Evolutionary conservation across 2,329 filamentous ascomycete species (phyloP), one percentile per base, ranked within the genome.

Genomic region (Botrytis sinoallii): DNA sequence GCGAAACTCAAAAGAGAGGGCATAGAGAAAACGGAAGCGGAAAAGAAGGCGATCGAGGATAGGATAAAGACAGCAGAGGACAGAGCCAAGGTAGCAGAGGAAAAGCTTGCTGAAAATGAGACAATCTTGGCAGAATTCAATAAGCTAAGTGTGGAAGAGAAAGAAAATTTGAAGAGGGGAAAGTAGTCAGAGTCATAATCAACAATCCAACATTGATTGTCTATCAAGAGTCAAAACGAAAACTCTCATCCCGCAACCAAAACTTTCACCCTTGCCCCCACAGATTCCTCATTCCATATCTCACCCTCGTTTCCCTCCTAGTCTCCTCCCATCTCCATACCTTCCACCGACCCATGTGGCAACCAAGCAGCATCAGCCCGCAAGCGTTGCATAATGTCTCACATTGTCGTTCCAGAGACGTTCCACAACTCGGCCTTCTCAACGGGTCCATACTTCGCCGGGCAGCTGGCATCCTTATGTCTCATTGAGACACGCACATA

Each of bases 391-490:
- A 10, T 1, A 3, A 12, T 48, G 22, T 48, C 46, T 48, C 46
- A 48, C 0, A 1, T 48, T 9, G 3, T 12, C 46, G 3, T 10
- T 48, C 4, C 9, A 12, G 46, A 4, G 9, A 0, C 9, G 0
- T 48, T 12, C 22, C 46, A 48, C 46, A 48, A 25, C 46, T 48
- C 9, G 22, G 9, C 9, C 3, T 7, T 48, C 46, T 48, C 0
- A 25, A 48, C 46, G 9, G 46, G 22, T 25, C 8, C 46, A 25
- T 48, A 25, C 8, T 10, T 48, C 9, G 4, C 22, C 46, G 46
- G 10, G 22, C 46, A 0, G 46, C 9, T 9, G 12, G 46, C 22
- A 48, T 12, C 46, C 22, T 48, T 1, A 25, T 12, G 46, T 48
- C 9, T 9, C 9, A 4, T 22, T 9, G 46, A 25, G 22, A 25